phyloP scores from a whole-genome alignment of 2,329 filamentous ascomycete species.

The Aureobasidium vineae region DNA sequence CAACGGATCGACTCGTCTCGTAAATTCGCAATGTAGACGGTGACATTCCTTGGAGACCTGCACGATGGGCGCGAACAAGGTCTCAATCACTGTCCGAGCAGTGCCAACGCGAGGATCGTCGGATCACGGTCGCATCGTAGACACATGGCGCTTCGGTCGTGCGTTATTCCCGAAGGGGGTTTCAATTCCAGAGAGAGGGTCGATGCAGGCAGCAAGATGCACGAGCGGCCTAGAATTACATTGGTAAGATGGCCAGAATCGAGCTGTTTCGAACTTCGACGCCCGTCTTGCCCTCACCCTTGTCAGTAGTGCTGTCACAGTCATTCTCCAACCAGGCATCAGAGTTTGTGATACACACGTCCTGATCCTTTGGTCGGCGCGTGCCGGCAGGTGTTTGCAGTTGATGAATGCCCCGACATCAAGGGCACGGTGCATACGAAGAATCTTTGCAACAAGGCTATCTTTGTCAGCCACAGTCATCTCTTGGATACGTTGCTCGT shows the following conservation, averaged over 20 bases:
- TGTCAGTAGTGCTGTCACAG: neutral
- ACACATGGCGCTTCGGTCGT: neutral
- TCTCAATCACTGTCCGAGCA: neutral
- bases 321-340: neutral
- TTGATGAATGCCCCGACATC: neutral
- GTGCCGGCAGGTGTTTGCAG: neutral
- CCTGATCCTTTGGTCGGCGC: neutral
- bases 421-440: neutral
- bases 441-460: neutral
- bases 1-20: neutral
- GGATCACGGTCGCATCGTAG: neutral
- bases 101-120: neutral
- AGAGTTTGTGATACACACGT: neutral
- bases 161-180: neutral
- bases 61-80: neutral
- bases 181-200: neutral
- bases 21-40: neutral
- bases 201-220: neutral
- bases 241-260: neutral
- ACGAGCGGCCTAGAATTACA: neutral
- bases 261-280: neutral
- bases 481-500: neutral
- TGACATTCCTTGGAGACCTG: neutral
- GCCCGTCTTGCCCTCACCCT: neutral
- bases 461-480: neutral